Evolutionary conservation across 1,284 basidiomycete genomes (phyloP).

Genomic region (Ganoderma lingzhi): DNA sequence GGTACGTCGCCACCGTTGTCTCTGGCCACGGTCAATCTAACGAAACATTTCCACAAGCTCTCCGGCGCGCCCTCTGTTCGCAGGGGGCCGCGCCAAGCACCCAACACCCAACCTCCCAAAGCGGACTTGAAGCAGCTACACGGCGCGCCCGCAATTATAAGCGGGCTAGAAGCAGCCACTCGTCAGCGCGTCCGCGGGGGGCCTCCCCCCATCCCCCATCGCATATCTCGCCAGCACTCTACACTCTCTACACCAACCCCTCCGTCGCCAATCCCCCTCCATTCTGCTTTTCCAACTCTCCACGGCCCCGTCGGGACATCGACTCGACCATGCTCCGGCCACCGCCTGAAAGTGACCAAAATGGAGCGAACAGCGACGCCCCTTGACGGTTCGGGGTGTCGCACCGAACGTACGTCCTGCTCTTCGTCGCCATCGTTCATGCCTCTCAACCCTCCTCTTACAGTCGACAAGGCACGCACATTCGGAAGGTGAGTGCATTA

Average conservation of each 20-base stretch:
- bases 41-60: not conserved
- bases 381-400: no score
- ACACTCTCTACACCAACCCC: no score
- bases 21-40: not conserved
- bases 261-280: no score
- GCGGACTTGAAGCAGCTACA: not conserved
- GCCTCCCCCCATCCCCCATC: not conserved
- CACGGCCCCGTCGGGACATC: no score
- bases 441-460: no score
- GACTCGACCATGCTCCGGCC: no score
- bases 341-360: no score
- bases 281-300: not conserved
- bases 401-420: no score
- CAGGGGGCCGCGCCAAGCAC: not conserved
- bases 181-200: not conserved
- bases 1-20: not conserved
- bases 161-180: no score
- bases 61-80: not conserved
- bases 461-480: no score
- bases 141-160: not conserved
- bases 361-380: no score
- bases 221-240: not conserved
- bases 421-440: no score
- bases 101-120: not conserved
- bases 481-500: not conserved